phyloP scores from a whole-genome alignment of 2,329 filamentous ascomycete species.

The Aureobasidium sp. region DNA sequence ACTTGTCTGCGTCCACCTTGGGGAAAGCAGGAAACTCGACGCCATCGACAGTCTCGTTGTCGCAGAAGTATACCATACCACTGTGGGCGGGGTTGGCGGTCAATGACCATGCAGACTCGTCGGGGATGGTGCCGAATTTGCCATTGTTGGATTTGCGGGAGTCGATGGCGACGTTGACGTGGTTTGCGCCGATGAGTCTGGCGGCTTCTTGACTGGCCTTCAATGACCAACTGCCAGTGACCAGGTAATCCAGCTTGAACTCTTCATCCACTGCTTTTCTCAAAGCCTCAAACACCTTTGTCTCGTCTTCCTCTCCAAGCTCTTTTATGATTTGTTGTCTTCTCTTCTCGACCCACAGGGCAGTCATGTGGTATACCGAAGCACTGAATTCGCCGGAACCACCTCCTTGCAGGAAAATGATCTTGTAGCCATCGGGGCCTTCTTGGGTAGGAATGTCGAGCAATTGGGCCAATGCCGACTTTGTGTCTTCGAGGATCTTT shows the following conservation, averaged over 20 bases:
- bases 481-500: slow-evolving; percentile 70
- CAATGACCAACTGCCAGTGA: slow-evolving; percentile 84
- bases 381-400: slow-evolving; percentile 82
- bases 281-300: slow-evolving; percentile 52
- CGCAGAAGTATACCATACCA: slow-evolving; percentile 78
- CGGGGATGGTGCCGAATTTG: slow-evolving; percentile 79
- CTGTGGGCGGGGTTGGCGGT: slow-evolving; percentile 51
- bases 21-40: slow-evolving; percentile 80
- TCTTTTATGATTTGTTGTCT: slow-evolving; percentile 51
- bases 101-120: slow-evolving; percentile 67
- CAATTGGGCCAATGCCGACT: slow-evolving; percentile 61
- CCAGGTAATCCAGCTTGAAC: slow-evolving; percentile 70
- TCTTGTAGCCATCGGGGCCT: slow-evolving; percentile 70
- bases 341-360: slow-evolving; percentile 69
- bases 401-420: slow-evolving; percentile 81
- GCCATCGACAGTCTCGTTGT: slow-evolving; percentile 91
- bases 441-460: slow-evolving; percentile 75
- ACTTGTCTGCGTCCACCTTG: slow-evolving; percentile 49
- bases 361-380: slow-evolving; percentile 73
- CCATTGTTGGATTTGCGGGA: slow-evolving; percentile 54
- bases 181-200: slow-evolving; percentile 65
- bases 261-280: slow-evolving; percentile 46
- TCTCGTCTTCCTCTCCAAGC: slow-evolving; percentile 44
- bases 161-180: slow-evolving; percentile 74
- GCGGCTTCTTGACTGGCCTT: slow-evolving; percentile 81